Evolutionary conservation across 1,284 basidiomycete species (phyloP).

Genomic region (Anthracocystis walkeri): DNA sequence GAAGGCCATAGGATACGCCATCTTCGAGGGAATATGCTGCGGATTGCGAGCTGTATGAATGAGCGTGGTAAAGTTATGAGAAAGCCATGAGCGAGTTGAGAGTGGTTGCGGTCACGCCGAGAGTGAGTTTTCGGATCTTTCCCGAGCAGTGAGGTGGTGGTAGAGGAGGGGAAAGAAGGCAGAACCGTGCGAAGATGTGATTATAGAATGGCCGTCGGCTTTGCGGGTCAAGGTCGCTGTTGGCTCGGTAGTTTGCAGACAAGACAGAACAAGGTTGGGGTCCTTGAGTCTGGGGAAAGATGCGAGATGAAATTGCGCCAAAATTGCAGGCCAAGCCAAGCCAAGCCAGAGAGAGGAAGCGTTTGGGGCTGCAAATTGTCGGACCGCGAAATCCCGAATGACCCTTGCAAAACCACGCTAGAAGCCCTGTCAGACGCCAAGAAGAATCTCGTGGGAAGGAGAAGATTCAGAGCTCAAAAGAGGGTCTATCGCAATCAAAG

Average conservation of each 20-base stretch:
- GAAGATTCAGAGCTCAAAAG: no score
- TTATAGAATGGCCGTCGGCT: constrained; percentile 1
- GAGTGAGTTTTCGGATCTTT: no score
- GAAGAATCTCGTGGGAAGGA: no score
- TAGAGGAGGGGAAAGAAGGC: no score
- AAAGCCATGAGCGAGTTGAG: neutral
- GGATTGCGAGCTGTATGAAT: neutral
- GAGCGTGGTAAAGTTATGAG: neutral
- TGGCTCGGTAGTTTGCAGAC: constrained; percentile 9
- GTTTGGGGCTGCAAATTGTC: neutral
- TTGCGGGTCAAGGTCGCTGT: constrained; percentile 12
- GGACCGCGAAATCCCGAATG: constrained; percentile 8
- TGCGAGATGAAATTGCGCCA: neutral
- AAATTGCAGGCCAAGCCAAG: no score
- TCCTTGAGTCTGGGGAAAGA: neutral
- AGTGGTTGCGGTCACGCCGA: neutral
- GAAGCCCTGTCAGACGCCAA: no score
- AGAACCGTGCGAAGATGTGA: neutral
- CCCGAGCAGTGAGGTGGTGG: no score
- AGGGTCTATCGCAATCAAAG: no score
- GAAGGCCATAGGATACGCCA: constrained; percentile 42
- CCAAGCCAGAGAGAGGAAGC: neutral
- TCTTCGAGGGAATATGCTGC: constrained; percentile 5
- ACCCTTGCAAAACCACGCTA: neutral
- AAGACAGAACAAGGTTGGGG: constrained; percentile 6